Conservation (phyloP, 306 rosid genomes). For the Fragaria ananassa region DNA sequence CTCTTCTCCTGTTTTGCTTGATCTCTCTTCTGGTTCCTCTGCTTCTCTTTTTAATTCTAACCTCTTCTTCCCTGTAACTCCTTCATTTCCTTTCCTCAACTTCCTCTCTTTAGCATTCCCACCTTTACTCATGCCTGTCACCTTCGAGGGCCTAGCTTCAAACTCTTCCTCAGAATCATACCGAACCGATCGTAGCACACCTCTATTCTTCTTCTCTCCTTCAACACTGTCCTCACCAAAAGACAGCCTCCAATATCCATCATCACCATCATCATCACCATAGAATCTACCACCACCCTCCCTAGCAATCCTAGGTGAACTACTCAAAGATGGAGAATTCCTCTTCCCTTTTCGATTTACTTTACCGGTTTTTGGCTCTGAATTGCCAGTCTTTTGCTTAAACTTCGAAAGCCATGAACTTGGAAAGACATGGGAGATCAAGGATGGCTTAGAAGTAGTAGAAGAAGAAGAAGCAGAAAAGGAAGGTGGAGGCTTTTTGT, state of each 20-base stretch:
- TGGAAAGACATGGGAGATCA: constrained; percentile 57
- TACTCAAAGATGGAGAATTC: constrained; percentile 28
- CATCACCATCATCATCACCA: constrained; percentile 47
- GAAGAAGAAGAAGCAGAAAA: constrained; percentile 11
- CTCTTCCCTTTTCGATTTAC: constrained; percentile 31
- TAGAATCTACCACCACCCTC: constrained; percentile 41
- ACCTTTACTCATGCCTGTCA: constrained; percentile 35
- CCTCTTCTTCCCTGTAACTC: constrained; percentile 29
- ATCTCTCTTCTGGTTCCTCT: constrained; percentile 32
- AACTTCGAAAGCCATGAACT: constrained; percentile 77
- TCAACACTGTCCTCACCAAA: constrained; percentile 50
- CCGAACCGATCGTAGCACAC: constrained; percentile 30
- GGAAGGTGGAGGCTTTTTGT: constrained; percentile 39
- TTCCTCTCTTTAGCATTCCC: constrained; percentile 34
- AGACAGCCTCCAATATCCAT: constrained; percentile 73
- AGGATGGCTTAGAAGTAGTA: constrained; percentile 48
- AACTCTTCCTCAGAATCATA: constrained; percentile 39
- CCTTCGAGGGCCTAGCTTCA: constrained; percentile 21
- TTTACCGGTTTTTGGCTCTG: constrained; percentile 41
- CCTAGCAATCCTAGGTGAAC: constrained; percentile 27
- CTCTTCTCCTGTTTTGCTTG: constrained; percentile 32
- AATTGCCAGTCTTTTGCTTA: constrained; percentile 47
- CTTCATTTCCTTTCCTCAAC: constrained; percentile 23
- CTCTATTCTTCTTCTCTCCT: constrained; percentile 38
- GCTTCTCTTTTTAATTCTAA: constrained; percentile 34